Conservation (phyloP, 495 filamentous ascomycete genomes). For the Pseudotulostoma volvatum region DNA sequence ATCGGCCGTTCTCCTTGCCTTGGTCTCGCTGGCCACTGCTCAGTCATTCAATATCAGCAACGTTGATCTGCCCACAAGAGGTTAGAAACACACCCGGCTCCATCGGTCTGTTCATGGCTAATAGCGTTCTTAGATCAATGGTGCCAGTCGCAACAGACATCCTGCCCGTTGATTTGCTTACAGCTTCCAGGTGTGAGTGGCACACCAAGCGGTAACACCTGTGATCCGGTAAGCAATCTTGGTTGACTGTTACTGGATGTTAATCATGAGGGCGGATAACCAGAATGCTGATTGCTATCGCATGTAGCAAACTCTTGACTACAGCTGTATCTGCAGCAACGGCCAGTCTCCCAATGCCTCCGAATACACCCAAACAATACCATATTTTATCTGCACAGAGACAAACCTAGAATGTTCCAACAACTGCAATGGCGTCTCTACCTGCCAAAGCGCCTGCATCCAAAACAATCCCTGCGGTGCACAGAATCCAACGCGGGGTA, state of each 20-base stretch:
- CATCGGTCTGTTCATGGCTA: no score
- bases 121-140: conserved; percentile 42
- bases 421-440: conserved; percentile 38
- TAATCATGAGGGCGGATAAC: no score
- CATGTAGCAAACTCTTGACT: conserved; percentile 45
- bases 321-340: conserved; percentile 63
- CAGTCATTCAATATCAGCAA: conserved; percentile 45
- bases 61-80: conserved; percentile 31
- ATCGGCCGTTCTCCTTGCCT: conserved; percentile 13
- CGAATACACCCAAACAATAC: conserved; percentile 73
- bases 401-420: conserved; percentile 54
- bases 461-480: conserved; percentile 68
- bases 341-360: conserved; percentile 54
- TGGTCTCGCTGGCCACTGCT: conserved; percentile 20
- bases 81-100: conserved; percentile 13
- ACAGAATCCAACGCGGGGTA: conserved; percentile 44
- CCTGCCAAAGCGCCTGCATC: conserved; percentile 49
- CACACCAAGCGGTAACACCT: conserved; percentile 43
- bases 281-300: no score
- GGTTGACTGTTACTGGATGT: no score
- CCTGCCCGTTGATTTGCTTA: conserved; percentile 66
- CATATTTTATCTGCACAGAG: conserved; percentile 67
- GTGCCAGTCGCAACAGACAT: conserved; percentile 49
- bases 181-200: conserved; percentile 40
- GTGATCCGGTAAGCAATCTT: conserved; percentile 56